These are phyloP conservation scores for Diaporthe caulivora DNA, from an alignment of 2,329 filamentous ascomycete genomes.

Conservation along the genomic window DNA sequence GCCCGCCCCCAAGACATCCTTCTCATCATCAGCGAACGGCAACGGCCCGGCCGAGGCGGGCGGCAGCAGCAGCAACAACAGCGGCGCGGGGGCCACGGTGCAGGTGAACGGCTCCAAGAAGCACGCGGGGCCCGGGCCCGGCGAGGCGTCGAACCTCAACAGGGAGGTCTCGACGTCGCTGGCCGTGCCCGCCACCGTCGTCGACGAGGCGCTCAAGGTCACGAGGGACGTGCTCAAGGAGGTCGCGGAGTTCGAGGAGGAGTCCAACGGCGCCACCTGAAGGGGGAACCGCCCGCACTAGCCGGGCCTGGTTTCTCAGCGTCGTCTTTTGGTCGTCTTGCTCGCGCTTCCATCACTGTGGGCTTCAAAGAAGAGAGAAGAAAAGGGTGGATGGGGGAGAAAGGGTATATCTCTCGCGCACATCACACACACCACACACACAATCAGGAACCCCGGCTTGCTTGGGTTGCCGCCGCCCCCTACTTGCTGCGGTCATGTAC, in stretches of 20 bases:
- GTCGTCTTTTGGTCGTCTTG: neutral
- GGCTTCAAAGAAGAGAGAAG: neutral
- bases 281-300: neutral
- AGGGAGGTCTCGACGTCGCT: constrained; percentile 52
- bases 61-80: constrained; percentile 16
- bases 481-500: neutral
- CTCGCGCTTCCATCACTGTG: neutral
- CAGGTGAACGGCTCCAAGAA: constrained; percentile 48
- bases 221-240: constrained; percentile 70
- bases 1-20: constrained; percentile 33
- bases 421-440: neutral
- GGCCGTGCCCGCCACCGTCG: constrained; percentile 69
- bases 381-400: neutral
- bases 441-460: neutral
- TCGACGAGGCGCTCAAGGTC: constrained; percentile 72
- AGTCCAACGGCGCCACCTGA: constrained; percentile 40
- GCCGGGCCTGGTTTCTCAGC: neutral
- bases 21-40: constrained; percentile 48
- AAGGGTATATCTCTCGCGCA: neutral
- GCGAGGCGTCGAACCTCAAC: constrained; percentile 42
- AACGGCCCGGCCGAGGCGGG: constrained; percentile 25
- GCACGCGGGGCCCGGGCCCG: constrained; percentile 42
- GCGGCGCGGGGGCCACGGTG: constrained; percentile 31
- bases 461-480: neutral
- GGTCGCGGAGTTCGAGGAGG: constrained; percentile 56